Conservation (phyloP, 179 eudicot species). For the Camellia oleifera region DNA sequence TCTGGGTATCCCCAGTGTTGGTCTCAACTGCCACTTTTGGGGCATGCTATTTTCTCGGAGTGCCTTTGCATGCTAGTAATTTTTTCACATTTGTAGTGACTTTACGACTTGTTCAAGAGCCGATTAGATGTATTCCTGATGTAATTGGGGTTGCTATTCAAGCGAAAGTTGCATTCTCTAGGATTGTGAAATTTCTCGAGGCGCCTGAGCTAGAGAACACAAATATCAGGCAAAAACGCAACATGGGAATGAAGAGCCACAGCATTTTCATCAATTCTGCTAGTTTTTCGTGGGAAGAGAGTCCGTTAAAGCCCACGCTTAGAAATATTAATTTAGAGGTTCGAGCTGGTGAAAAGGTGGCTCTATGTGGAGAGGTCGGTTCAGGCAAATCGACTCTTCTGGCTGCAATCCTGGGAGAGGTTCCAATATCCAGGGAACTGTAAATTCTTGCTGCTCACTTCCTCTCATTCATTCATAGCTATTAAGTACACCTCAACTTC, state of each 20-base stretch:
- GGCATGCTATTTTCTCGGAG: conserved; percentile 60
- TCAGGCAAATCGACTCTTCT: conserved; percentile 82
- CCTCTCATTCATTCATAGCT: neutral
- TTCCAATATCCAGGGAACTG: conserved; percentile 64
- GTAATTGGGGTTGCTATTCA: conserved; percentile 68
- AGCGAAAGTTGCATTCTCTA: conserved; percentile 66
- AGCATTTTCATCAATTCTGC: conserved; percentile 45
- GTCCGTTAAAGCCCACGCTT: conserved; percentile 44
- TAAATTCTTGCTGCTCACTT: conserved; percentile 31
- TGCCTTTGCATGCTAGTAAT: conserved; percentile 68
- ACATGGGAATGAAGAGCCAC: conserved; percentile 5
- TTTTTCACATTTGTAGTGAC: conserved; percentile 87
- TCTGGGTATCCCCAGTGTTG: conserved; percentile 73
- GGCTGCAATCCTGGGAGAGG: conserved; percentile 80
- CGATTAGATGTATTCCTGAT: conserved; percentile 67
- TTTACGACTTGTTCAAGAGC: conserved; percentile 77
- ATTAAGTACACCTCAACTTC: neutral
- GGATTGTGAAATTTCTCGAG: conserved; percentile 66
- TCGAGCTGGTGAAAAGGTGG: conserved; percentile 60
- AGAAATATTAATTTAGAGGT: conserved; percentile 51
- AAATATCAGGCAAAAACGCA: conserved; percentile 32
- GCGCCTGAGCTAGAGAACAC: conserved; percentile 60
- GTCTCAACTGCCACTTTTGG: conserved; percentile 79
- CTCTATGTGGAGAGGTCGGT: conserved; percentile 88
- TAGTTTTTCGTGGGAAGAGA: conserved; percentile 60